Conservation (phyloP, 768 basidiomycete genomes). For the Suillus hirtellus region DNA sequence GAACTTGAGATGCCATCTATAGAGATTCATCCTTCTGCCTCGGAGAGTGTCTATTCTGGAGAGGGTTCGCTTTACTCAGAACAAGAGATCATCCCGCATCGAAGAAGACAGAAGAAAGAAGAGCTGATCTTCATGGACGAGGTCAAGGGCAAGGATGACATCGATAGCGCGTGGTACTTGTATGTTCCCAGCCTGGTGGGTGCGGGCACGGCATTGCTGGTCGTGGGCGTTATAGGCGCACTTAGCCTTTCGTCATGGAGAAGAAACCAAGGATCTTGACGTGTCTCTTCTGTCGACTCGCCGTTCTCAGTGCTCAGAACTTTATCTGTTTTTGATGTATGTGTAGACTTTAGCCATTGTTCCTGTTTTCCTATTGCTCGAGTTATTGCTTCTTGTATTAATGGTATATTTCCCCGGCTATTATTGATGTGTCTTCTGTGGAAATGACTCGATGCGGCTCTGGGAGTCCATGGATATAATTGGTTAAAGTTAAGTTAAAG, state of each 20-base stretch:
- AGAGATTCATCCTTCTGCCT: constrained; percentile 41
- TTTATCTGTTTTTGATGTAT: constrained; percentile 11
- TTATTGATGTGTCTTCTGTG: neutral
- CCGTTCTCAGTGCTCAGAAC: constrained; percentile 11
- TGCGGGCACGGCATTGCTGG: constrained; percentile 79
- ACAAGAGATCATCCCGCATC: constrained; percentile 35
- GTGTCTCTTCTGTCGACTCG: neutral
- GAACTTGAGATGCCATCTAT: constrained; percentile 72
- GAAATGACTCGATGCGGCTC: neutral
- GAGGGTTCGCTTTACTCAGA: constrained; percentile 31
- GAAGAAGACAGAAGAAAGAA: constrained; percentile 58
- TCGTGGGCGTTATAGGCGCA: constrained; percentile 76
- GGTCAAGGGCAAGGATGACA: constrained; percentile 50
- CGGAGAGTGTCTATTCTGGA: constrained; percentile 30
- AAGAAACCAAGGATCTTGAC: constrained; percentile 61
- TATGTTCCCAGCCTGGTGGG: constrained; percentile 79
- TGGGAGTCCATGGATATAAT: neutral
- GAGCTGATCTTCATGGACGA: constrained; percentile 49
- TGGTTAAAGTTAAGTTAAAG: neutral
- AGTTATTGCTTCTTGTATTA: neutral
- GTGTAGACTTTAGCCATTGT: constrained; percentile 7
- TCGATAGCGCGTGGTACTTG: constrained; percentile 77
- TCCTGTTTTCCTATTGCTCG: neutral
- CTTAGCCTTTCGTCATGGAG: constrained; percentile 72
- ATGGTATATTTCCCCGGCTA: neutral